Evolutionary conservation across 1,139 yeast species (phyloP), one percentile per base, ranked within the genome.

Genomic region (Candida pseudocylindracea): DNA sequence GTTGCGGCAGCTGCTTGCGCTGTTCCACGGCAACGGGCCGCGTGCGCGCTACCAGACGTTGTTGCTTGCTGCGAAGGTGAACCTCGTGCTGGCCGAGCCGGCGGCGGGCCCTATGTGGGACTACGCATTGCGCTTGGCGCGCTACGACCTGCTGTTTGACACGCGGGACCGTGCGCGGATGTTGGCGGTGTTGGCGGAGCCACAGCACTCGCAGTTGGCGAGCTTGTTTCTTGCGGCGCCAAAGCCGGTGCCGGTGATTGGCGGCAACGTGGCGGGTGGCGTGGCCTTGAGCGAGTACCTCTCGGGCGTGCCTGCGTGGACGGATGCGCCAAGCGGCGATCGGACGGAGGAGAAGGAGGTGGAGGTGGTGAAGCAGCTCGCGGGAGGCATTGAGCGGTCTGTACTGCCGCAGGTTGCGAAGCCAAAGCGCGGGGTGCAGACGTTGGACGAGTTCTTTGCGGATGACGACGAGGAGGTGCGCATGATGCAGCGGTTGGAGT

Each of bases 101-200:
- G 34, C 44, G n/a, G 29, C 37, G 11, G 39, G 40, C 4, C 47
- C 69, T 34, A 57, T 73, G 59, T 72, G 78, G 41, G 67, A 66
- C 28, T 63, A 73, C 44, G 63, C 68, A 2, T 53, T 80, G 35
- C 69, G 69, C 12, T 54, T 81, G 34, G 67, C 83, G 10, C 70
- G 72, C 39, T 80, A 72, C 46, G 99, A 91, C 47, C 54, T 62
- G 8, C 67, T 70, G 7, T 72, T 71, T 43, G 95, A 81, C 45
- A 67, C 80, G 1, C 63, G 98, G 38, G 98, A 91, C 45, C 63
- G 91, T 36, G 80, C 93, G 0, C 61, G 98, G 39, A 62, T 76
- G 58, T 58, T 81, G 30, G 57, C 67, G 29, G 66, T 71, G 1
- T 63, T 63, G 32, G 58, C 63, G 30, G 29, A 32, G 20, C 50